phyloP scores from a whole-genome alignment of 345 rosid genomes.

The Lenwebbia sp. region DNA sequence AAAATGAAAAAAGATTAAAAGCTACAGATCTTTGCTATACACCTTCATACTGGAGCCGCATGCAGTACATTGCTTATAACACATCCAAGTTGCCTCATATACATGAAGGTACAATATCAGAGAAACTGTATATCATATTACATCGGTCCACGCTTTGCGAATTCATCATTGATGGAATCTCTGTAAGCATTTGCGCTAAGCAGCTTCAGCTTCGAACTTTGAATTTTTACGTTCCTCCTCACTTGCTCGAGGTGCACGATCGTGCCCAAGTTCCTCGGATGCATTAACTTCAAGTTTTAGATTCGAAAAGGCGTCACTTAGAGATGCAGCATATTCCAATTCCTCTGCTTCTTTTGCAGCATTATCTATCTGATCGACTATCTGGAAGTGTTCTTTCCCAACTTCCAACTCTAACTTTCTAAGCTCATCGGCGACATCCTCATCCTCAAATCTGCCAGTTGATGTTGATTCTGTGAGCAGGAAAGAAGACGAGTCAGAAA shows the following conservation, averaged over 20 bases:
- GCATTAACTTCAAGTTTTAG: conserved; percentile 38
- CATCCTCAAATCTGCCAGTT: conserved; percentile 44
- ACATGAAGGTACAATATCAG: background rate
- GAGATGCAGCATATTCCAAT: conserved; percentile 24
- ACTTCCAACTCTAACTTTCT: conserved; percentile 53
- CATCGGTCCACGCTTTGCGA: background rate
- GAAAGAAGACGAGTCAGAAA: background rate
- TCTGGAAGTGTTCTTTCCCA: conserved; percentile 21
- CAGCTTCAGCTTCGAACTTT: conserved; percentile 1
- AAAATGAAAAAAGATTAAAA: background rate
- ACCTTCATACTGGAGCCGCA: background rate
- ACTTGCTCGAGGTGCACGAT: background rate
- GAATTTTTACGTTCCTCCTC: background rate
- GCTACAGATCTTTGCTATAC: background rate
- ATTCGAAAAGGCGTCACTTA: conserved; percentile 42
- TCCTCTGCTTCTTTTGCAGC: conserved; percentile 8
- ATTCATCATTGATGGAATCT: background rate
- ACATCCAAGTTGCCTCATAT: background rate
- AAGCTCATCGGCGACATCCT: conserved; percentile 68
- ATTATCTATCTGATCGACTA: background rate
- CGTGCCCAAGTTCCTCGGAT: background rate
- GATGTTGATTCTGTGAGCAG: conserved; percentile 34
- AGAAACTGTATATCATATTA: background rate
- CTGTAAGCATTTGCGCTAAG: background rate
- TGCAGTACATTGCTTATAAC: background rate